Evolutionary conservation across 805 yeast genomes (phyloP).

Genomic region (Pichia californica): DNA sequence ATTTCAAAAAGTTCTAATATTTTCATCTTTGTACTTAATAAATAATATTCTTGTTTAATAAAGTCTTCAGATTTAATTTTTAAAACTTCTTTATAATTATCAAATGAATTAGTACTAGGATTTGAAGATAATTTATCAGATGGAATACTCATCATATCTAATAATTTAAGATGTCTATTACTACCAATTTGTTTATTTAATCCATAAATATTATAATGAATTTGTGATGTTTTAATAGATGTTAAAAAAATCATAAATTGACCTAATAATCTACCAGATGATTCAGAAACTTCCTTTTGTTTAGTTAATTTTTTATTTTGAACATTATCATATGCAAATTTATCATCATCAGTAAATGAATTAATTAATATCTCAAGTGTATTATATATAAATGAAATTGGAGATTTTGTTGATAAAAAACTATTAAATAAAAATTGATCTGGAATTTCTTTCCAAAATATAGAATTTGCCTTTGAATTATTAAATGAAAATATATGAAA

Average conservation of each 20-base stretch:
- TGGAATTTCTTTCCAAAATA: slow-evolving; percentile 32
- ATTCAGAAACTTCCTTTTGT: slow-evolving; percentile 1
- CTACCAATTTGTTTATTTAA: slow-evolving; percentile 50
- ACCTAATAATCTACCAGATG: slow-evolving; percentile 2
- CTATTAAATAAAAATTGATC: slow-evolving; percentile 28
- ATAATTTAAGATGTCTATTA: slow-evolving; percentile 35
- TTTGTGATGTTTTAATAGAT: slow-evolving; percentile 3
- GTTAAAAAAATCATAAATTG: slow-evolving; percentile 7
- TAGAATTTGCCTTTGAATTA: slow-evolving; percentile 10
- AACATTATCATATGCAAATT: slow-evolving; percentile 25
- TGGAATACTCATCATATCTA: slow-evolving; percentile 38
- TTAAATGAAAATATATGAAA: slow-evolving; percentile 16
- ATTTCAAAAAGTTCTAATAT: slow-evolving; percentile 47
- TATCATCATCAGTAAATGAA: slow-evolving; percentile 29
- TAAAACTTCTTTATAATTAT: slow-evolving; percentile 16
- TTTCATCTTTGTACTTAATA: slow-evolving; percentile 36
- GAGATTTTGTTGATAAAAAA: slow-evolving; percentile 46
- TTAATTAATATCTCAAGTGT: slow-evolving; percentile 46
- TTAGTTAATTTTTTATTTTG: slow-evolving; percentile 5
- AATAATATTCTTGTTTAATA: slow-evolving; percentile 38
- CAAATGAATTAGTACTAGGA: slow-evolving; percentile 25
- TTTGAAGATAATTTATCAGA: slow-evolving; percentile 10
- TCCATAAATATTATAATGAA: slow-evolving; percentile 39
- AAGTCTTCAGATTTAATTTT: slow-evolving; percentile 8
- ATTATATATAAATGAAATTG: slow-evolving; percentile 45